Evolutionary conservation across 2,329 filamentous ascomycete species (phyloP), one percentile per base, ranked within the genome.

Genomic region (Venturiaceae sp.): DNA sequence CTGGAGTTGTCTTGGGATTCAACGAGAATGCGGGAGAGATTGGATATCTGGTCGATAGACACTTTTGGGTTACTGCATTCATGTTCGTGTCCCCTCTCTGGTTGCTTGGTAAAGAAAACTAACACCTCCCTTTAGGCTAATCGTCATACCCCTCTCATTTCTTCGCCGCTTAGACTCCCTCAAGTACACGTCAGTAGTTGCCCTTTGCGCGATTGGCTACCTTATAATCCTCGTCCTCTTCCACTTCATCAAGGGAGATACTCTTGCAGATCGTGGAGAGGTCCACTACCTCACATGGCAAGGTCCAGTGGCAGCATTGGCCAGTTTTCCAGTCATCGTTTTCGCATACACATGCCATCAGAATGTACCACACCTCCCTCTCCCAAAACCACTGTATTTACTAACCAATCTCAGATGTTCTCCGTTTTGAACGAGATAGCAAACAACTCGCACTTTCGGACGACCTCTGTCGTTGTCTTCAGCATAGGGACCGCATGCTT

Each of bases 301-400:
- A 46, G 90, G 92, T 7, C 80, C 89, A 3, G 79, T 95, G 9
- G 82, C 87, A 36, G 85, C 88, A 6, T 78, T 99, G 57, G 90
- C 90, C 65, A 92, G 88, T 62, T 83, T 99, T 63, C 94, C 94
- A 0, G 91, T 99, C 57, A 92, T 97, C 59, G 90, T 99, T 2
- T 99, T 99, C 77, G 94, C 92, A n/a, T 99, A 97, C 71, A 99
- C 94, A 1, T 99, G 94, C 71, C 94, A 99, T 72, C 94, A 99
- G 68, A 99, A 99, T 70, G 90, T 94, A 75, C 9, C 34, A 37
- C 14, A 11, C 37, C 14, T 16, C 53, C 23, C 34, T n/a, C 16
- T 55, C 55, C 55, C 23, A 11, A 9, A 9, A 9, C 46, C 46
- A 11, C n/a, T n/a, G n/a, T n/a, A 23, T 52, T 6, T 37, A 5